Evolutionary conservation across 192 early-diverging fungal species (phyloP).

Genomic region (Coemansia sp.): DNA sequence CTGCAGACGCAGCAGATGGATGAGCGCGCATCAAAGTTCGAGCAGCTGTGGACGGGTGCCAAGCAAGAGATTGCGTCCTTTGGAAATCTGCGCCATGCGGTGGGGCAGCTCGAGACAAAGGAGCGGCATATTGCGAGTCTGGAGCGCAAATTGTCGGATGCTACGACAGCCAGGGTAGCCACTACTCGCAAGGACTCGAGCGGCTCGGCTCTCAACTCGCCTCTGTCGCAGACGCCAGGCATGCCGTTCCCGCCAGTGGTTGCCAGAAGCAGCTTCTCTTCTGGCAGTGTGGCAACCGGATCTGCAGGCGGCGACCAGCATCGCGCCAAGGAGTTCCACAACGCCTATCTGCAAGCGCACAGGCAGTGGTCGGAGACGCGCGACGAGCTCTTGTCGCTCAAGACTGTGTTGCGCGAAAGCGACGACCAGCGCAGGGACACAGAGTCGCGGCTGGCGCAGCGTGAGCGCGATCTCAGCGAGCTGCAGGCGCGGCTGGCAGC

Average conservation of each 20-base stretch:
- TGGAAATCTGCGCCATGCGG: conserved; percentile 23
- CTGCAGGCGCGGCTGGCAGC: conserved; percentile 42
- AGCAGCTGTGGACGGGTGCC: conserved; percentile 46
- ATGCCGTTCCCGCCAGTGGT: conserved; percentile 5
- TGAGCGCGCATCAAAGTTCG: conserved; percentile 31
- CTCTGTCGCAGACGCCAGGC: neutral
- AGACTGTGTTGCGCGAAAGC: conserved; percentile 34
- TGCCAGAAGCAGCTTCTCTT: conserved; percentile 32
- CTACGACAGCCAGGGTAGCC: conserved; percentile 5
- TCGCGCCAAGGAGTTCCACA: conserved; percentile 29
- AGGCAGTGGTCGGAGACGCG: conserved; percentile 42
- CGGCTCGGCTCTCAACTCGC: conserved; percentile 2
- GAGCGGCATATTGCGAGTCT: conserved; percentile 43
- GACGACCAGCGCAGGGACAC: conserved; percentile 44
- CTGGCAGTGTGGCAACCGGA: conserved; percentile 1
- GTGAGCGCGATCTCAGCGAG: conserved; percentile 47
- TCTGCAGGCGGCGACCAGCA: conserved; percentile 7
- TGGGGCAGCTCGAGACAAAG: conserved; percentile 43
- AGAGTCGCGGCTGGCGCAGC: conserved; percentile 27
- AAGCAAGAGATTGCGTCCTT: conserved; percentile 39
- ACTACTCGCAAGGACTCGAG: conserved; percentile 17
- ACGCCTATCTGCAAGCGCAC: conserved; percentile 47
- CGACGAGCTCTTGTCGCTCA: conserved; percentile 44
- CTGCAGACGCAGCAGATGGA: conserved; percentile 19
- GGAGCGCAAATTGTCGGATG: conserved; percentile 42